Evolutionary conservation across 192 early-diverging fungal species (phyloP).

Genomic region (Dimargaris cristalligena): DNA sequence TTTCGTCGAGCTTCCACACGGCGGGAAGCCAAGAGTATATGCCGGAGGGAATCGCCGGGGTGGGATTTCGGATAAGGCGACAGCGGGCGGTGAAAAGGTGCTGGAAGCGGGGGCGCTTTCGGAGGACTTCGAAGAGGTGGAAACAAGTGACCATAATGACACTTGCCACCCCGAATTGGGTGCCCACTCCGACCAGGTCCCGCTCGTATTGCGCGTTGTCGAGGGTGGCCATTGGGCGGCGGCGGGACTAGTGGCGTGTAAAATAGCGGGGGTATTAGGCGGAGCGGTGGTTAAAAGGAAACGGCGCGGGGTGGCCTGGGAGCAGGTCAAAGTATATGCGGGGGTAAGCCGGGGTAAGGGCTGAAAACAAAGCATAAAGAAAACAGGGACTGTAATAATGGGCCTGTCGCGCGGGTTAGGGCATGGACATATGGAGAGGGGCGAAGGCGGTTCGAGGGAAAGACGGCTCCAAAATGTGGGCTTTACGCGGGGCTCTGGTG

Average conservation of each 20-base stretch:
- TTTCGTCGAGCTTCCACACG: constrained; percentile 25
- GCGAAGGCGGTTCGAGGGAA: no score
- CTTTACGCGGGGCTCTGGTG: no score
- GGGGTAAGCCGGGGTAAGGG: no score
- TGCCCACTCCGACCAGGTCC: constrained; percentile 10
- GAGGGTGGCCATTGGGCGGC: background rate
- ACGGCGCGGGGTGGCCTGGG: no score
- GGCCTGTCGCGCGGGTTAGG: no score
- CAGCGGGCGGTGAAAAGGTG: constrained; percentile 11
- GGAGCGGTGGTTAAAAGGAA: no score
- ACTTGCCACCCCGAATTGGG: background rate
- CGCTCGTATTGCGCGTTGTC: background rate
- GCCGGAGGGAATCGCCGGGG: constrained; percentile 26
- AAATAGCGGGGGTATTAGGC: no score
- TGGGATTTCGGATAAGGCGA: constrained; percentile 22
- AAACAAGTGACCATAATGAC: constrained; percentile 6
- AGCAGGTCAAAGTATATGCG: no score
- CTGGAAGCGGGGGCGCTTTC: constrained; percentile 1
- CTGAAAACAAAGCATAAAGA: no score
- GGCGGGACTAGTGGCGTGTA: background rate
- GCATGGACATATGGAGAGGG: no score
- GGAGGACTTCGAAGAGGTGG: constrained; percentile 3
- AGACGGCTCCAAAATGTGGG: no score
- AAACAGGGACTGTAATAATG: no score
- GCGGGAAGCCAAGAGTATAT: constrained; percentile 32